A percentile compares a stretch with the other conserved stretches of the same genome.
Evolutionary conservation across 2,329 filamentous ascomycete genomes (phyloP).

Genomic region (Hirsutella minnesotensis): DNA sequence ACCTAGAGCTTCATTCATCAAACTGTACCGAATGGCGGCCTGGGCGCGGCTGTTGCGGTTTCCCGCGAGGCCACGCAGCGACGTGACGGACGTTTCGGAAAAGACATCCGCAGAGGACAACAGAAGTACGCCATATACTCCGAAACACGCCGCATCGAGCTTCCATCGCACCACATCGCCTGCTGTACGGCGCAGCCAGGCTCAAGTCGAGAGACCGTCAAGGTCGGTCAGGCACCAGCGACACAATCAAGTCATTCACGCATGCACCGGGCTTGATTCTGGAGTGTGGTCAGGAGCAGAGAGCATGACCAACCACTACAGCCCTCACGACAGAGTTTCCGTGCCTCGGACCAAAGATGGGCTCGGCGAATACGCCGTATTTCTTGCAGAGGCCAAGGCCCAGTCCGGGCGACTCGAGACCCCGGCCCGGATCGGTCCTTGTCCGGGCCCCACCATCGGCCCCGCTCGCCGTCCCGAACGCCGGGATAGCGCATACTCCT

Average conservation of each 20-base stretch:
- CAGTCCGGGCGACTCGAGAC: background rate
- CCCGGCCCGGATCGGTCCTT: background rate
- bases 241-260: no score
- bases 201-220: background rate
- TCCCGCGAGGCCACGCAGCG: no score
- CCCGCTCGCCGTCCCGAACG: background rate
- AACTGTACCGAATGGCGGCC: no score
- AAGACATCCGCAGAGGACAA: no score
- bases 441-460: background rate
- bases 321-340: background rate
- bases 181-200: background rate
- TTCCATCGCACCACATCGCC: conserved; percentile 11
- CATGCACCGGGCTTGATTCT: no score
- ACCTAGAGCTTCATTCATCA: no score
- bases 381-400: background rate
- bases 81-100: no score
- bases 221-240: no score
- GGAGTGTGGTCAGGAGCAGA: background rate
- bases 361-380: background rate
- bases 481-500: background rate
- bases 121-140: conserved; percentile 11
- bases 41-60: no score
- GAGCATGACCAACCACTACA: background rate
- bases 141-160: conserved; percentile 17
- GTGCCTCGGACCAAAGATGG: background rate